A percentile compares a stretch with the other conserved stretches of the same genome.
Evolutionary conservation across 176 grass and related monocot genomes (phyloP).

Genomic region (Panicum miliaceum): DNA sequence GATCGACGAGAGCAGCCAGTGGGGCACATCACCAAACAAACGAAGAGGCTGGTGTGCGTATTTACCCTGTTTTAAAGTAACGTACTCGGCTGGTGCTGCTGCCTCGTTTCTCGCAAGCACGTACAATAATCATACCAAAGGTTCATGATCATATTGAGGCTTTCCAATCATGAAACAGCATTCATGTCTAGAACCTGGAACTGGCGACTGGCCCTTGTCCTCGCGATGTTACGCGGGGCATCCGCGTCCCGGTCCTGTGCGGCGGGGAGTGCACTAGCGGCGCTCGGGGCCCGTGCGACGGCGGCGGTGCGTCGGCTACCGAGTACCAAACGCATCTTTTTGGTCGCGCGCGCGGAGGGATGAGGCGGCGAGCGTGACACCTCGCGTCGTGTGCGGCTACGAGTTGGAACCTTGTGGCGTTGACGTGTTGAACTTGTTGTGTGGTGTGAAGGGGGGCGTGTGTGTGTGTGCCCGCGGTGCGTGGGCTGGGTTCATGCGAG

Average conservation of each 20-base stretch:
- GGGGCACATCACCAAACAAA: no score
- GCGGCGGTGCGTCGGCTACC: not conserved
- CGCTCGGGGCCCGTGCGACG: not conserved
- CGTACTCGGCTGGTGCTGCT: no score
- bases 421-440: not conserved
- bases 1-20: no score
- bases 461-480: not conserved
- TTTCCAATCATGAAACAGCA: no score
- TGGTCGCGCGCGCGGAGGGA: not conserved
- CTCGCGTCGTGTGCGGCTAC: not conserved
- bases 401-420: not conserved
- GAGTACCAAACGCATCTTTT: not conserved
- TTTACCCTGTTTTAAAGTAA: no score
- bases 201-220: no score
- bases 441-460: no score
- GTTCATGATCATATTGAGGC: no score
- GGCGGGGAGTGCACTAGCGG: not conserved
- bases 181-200: no score
- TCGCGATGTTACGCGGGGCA: not conserved
- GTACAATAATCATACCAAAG: no score
- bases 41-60: no score
- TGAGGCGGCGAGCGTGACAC: not conserved
- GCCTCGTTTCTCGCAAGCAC: no score
- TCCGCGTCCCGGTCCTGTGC: not conserved
- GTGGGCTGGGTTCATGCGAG: slow-evolving; percentile 11